Evolutionary conservation across 805 yeast species (phyloP), one percentile per base, ranked within the genome.

Genomic region (Priceomyces castillae): DNA sequence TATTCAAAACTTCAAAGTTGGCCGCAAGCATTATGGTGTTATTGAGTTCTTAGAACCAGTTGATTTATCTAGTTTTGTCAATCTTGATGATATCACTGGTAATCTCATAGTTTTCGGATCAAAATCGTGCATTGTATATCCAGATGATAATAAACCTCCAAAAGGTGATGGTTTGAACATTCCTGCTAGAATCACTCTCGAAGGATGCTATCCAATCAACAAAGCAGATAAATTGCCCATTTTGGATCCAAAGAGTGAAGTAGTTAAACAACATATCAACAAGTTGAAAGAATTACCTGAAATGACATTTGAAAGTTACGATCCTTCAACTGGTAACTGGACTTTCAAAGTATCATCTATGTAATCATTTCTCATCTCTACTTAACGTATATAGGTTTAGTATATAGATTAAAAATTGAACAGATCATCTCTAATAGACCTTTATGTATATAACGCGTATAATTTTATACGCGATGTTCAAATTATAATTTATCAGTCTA

Each of bases 111-210:
- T 74, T 2, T 80, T 94, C 53, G 76, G 74, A 25, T 69, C 76
- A 25, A 80, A 78, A 52, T 67, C 79, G 11, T 82, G 86, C 61
- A 69, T 77, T 1, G 76, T 89, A 1, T 92, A 90, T 63, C 95
- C 96, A 0, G 82, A 84, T 43, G 65, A 70, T 7, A 62, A 61
- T 16, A 78, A 74, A 51, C 95, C 96, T 9, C 64, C 69, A 35
- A 57, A 62, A 22, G 96, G 96, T 4, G 86, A 86, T 53, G 98
- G 96, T 0, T 73, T 94, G 47, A 92, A 92, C 57, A 74, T 86
- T 25, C 82, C 85, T 4, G 86, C 86, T 6, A 76, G 76, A 47
- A 78, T 90, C 35, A 80, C 92, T 2, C 64, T 90, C 41, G 87
- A 84, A 52, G 82, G 84, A 11, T 86, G 96, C 58, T 90, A 78